Base-by-base conservation (phyloP, 1,139 yeast species). In the Kazachstania sp. region DNA sequence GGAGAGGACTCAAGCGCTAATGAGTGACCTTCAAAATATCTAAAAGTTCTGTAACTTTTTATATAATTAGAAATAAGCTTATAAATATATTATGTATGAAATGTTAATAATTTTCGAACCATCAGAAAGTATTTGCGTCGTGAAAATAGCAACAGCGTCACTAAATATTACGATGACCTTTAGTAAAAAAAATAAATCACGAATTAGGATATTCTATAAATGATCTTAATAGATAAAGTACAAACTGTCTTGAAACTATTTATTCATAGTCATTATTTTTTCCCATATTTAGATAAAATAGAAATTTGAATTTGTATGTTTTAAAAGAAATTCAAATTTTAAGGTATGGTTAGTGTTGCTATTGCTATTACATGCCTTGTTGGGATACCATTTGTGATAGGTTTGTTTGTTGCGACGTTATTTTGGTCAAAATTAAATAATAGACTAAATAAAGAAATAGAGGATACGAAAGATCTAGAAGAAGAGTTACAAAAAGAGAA, bases 291-390 rank as follows among this genome's bases (percentile, higher is more conserved):
- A 7, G 28, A 9, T 23, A 23, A 23, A 23, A 23, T 23, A 23
- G 6, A 23, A 23, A 23, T 7, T 4, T 4, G 6, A 7, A 7
- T 23, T 23, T 23, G 28, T 9, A 23, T 23, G 28, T 9, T 4
- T 3, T 23, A 23, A 9, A 23, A 23, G 8, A 23, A 7, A 7
- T 23, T 23, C 8, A 9, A 32, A 15, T 15, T 11, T 12, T 28
- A 16, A n/a, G 29, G 29, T 11, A 51, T 47, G 50, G 48, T 48
- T 28, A 34, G 45, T 23, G 48, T 51, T 3, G 64, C 69, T 7
- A 49, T 69, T n/a, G 74, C 77, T 2, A 78, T 73, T 2, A 77
- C 77, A 1, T 68, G 73, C 52, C 75, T 78, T 3, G 73, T 74
- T 4, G 78, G 77, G 30, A 64, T 74, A 26, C 78, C 79, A 38